These are phyloP conservation scores for Auricularia sp. DNA, from an alignment of 768 basidiomycete species.

Conservation along the genomic window DNA sequence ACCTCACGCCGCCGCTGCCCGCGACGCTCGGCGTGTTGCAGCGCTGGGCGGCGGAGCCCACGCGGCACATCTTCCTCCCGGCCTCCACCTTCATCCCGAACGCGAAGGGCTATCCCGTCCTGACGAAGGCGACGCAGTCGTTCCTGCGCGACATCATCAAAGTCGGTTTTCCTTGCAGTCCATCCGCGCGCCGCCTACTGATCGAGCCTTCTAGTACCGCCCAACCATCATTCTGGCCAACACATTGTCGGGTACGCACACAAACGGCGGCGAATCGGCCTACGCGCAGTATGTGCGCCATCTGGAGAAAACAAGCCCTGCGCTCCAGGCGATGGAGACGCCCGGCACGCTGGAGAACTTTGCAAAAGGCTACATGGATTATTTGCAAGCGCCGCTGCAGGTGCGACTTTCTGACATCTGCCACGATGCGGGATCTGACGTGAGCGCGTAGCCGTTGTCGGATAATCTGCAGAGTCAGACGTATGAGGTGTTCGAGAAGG, in stretches of 20 bases:
- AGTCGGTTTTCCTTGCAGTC: constrained; percentile 30
- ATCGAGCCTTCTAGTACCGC: constrained; percentile 47
- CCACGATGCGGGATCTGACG: background rate
- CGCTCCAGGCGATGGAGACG: constrained; percentile 50
- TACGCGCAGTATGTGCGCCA: constrained; percentile 86
- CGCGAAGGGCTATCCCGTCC: constrained; percentile 90
- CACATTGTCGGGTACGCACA: constrained; percentile 53
- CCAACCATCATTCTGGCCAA: constrained; percentile 78
- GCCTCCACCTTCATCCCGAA: constrained; percentile 91
- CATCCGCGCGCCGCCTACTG: background rate
- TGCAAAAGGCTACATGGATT: constrained; percentile 90
- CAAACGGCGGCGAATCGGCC: constrained; percentile 70
- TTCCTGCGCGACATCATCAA: constrained; percentile 88
- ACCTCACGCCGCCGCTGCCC: constrained; percentile 83
- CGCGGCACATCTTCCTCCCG: constrained; percentile 81
- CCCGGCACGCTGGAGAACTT: constrained; percentile 79
- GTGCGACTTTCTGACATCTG: constrained; percentile 26
- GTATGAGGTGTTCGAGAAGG: constrained; percentile 96
- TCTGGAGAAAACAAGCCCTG: constrained; percentile 66
- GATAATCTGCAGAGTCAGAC: constrained; percentile 92
- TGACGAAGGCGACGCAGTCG: constrained; percentile 84
- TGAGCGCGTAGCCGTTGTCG: constrained; percentile 67
- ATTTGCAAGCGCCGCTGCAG: constrained; percentile 89
- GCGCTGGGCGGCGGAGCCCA: constrained; percentile 90
- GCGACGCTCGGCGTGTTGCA: constrained; percentile 61